Evolutionary conservation across 1,284 basidiomycete species (phyloP).

Genomic region (Lentinula novae-zelandiae): DNA sequence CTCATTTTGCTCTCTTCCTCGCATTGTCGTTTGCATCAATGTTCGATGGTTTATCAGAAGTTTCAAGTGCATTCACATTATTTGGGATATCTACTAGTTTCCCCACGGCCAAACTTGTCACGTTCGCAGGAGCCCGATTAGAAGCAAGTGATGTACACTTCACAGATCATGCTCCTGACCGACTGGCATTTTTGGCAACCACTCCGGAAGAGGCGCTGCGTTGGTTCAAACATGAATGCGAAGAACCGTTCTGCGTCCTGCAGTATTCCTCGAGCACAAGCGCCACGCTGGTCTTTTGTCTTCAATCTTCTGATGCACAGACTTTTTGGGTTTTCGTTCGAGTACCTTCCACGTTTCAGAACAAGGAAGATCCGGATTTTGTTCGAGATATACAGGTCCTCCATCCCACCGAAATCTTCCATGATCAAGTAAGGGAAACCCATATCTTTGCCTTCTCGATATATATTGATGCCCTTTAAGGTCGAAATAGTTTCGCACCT

Average conservation of each 20-base stretch:
- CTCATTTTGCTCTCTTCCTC: neutral
- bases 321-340: neutral
- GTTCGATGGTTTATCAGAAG: neutral
- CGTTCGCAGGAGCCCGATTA: neutral
- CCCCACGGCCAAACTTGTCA: neutral
- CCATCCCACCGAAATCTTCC: neutral
- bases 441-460: neutral
- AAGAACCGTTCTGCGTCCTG: constrained; percentile 1
- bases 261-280: neutral
- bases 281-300: neutral
- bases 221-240: neutral
- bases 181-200: neutral
- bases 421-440: neutral
- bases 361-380: neutral
- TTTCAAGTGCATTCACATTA: neutral
- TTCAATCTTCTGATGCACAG: neutral
- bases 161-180: neutral
- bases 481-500: neutral
- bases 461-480: neutral
- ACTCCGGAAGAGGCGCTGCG: neutral
- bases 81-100: neutral
- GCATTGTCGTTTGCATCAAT: neutral
- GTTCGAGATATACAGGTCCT: neutral
- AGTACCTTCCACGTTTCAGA: neutral
- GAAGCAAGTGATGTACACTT: neutral